Evolutionary conservation across 768 basidiomycete species (phyloP), one percentile per base, ranked within the genome.

Genomic region (Clavulina sp.): DNA sequence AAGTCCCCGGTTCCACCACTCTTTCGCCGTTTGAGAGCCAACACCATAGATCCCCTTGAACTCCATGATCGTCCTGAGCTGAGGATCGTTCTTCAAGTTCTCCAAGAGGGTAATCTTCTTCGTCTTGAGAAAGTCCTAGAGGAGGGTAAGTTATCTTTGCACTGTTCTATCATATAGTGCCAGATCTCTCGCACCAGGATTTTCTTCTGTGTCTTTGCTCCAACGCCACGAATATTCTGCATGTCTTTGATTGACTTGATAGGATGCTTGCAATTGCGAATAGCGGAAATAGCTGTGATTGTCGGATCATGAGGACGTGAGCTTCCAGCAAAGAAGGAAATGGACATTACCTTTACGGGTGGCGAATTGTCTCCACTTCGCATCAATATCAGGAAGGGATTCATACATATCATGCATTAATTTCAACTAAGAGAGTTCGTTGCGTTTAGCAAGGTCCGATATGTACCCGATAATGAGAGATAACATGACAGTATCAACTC

Each of bases 11-110:
- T 71, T 62, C 61, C 80, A 89, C 79, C 89, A 87, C 58, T 75
- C 66, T 54, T 71, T 72, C 1, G 89, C 85, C 40, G 70, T 80
- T 6, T 67, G 64, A 51, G 70, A 73, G 9, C 88, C 89, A 53
- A 91, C 85, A 30, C 84, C 87, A 59, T 92, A 92, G 40, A 95
- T 81, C 5, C 84, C 82, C 50, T 75, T 73, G 60, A 93, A 91
- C 23, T 69, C 65, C 2, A 72, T 70, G 0, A 71, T 72, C 34
- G 66, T 61, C 24, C 7, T 23, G 1, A 83, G 70, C 48, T 83
- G 82, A 32, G 74, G 76, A 1, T 79, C 81, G 23, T 66, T 70
- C 61, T 84, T 83, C n/a, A n/a, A n/a, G 52, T 77, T 78, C 31
- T 64, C 65, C 51, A 89, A 78, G 16, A 85, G 75, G 21, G 70